Percentiles rank a stretch among this genome's conserved stretches.
Conservation (phyloP, 2,329 filamentous ascomycete genomes). For the Aspergillus sojae region DNA sequence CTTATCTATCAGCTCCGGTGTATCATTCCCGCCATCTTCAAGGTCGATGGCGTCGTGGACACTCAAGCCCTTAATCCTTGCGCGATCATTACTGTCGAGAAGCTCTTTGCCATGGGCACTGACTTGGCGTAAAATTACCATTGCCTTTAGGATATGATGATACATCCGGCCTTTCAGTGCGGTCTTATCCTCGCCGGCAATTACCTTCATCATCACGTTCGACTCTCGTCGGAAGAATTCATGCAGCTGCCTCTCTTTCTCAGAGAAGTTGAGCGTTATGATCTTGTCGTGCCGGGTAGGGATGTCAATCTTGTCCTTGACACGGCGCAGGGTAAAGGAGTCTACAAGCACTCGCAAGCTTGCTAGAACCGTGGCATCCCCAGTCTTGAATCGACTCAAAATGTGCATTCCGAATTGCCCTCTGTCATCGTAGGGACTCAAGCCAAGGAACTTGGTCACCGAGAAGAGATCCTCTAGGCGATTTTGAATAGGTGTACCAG, state of each 20-base stretch:
- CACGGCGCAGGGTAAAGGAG: slow-evolving; percentile 86
- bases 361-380: slow-evolving; percentile 75
- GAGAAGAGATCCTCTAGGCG: slow-evolving; percentile 86
- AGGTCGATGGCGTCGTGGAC: slow-evolving; percentile 85
- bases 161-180: slow-evolving; percentile 83
- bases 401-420: slow-evolving; percentile 78
- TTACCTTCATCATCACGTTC: slow-evolving; percentile 74
- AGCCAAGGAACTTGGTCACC: slow-evolving; percentile 79
- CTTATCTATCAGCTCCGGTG: slow-evolving; percentile 62
- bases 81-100: slow-evolving; percentile 79
- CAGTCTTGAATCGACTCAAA: slow-evolving; percentile 81
- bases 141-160: slow-evolving; percentile 88
- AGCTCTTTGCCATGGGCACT: slow-evolving; percentile 95
- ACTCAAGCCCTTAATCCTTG: slow-evolving; percentile 78
- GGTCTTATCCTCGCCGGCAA: slow-evolving; percentile 66
- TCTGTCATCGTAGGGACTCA: slow-evolving; percentile 82
- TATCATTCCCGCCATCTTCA: slow-evolving; percentile 71
- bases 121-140: slow-evolving; percentile 83
- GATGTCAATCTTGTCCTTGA: slow-evolving; percentile 89
- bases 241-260: slow-evolving; percentile 76
- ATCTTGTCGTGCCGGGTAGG: slow-evolving; percentile 73
- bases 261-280: slow-evolving; percentile 72
- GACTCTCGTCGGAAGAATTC: slow-evolving; percentile 83
- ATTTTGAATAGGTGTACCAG: slow-evolving; percentile 94
- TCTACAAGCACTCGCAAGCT: slow-evolving; percentile 89